A percentile compares a stretch with the other conserved stretches of the same genome.
Conservation (phyloP, 495 filamentous ascomycete species). For the Penicillium samsonianum region DNA sequence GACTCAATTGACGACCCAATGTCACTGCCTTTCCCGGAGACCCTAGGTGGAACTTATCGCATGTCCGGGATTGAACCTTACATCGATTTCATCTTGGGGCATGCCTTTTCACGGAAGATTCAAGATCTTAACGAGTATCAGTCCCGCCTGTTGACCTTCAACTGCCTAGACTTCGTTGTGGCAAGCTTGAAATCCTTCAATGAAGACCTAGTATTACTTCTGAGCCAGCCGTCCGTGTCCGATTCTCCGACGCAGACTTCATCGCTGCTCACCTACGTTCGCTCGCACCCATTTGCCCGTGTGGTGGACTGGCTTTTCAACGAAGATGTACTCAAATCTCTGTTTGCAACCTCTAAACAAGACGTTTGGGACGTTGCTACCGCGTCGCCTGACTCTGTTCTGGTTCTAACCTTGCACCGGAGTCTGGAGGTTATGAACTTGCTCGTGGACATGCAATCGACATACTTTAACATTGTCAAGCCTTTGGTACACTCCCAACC, state of each 20-base stretch:
- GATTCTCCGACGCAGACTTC: slow-evolving; percentile 71
- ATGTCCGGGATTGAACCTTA: slow-evolving; percentile 89
- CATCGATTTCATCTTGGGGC: slow-evolving; percentile 81
- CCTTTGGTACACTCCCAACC: slow-evolving; percentile 66
- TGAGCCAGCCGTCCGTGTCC: slow-evolving; percentile 69
- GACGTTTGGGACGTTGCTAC: slow-evolving; percentile 65
- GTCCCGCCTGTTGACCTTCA: slow-evolving; percentile 67
- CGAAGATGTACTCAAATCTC: slow-evolving; percentile 74
- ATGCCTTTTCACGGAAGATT: slow-evolving; percentile 65
- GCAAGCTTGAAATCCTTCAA: slow-evolving; percentile 82
- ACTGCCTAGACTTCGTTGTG: slow-evolving; percentile 76
- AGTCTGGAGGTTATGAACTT: slow-evolving; percentile 79
- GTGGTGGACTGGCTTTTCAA: slow-evolving; percentile 98
- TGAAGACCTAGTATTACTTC: slow-evolving; percentile 82
- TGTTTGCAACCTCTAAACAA: slow-evolving; percentile 76
- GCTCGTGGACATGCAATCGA: slow-evolving; percentile 82
- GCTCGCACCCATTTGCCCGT: slow-evolving; percentile 85
- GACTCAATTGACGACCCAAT: slow-evolving; percentile 52
- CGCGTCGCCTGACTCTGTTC: slow-evolving; percentile 67
- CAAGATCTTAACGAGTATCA: slow-evolving; percentile 60
- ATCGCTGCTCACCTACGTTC: slow-evolving; percentile 72
- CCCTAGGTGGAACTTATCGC: slow-evolving; percentile 74
- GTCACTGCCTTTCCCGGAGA: slow-evolving; percentile 83
- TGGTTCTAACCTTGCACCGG: slow-evolving; percentile 70
- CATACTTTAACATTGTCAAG: slow-evolving; percentile 83